Evolutionary conservation across 192 early-diverging fungal species (phyloP).

Genomic region (Backusella westeae): DNA sequence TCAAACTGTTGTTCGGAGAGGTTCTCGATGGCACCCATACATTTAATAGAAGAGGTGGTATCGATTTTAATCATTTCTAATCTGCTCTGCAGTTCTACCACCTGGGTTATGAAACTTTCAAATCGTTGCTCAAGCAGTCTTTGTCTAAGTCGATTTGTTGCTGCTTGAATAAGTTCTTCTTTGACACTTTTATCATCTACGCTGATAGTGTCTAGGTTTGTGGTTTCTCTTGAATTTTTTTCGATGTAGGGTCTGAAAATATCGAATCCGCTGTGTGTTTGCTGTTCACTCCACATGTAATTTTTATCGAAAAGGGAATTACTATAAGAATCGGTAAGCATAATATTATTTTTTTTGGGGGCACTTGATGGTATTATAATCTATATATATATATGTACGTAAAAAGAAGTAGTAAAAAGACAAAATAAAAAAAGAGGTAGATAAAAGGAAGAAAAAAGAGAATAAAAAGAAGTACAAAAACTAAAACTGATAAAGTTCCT

Average conservation of each 20-base stretch:
- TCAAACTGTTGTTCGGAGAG: neutral
- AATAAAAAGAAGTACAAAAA: neutral
- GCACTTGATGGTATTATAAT: neutral
- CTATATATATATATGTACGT: neutral
- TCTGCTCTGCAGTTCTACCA: constrained; percentile 4
- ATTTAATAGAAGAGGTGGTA: neutral
- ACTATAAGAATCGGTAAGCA: neutral
- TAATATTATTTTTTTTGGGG: neutral
- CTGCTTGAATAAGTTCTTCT: neutral
- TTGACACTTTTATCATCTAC: neutral
- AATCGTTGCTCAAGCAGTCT: neutral
- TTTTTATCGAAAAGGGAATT: neutral
- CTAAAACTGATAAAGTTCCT: neutral
- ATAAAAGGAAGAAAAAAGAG: neutral
- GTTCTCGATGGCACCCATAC: neutral
- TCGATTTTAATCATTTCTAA: constrained; percentile 10
- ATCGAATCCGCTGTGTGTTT: neutral
- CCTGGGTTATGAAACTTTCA: neutral
- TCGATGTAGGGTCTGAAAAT: neutral
- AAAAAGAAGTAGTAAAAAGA: neutral
- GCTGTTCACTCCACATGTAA: neutral
- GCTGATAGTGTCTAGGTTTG: neutral
- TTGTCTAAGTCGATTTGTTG: constrained; percentile 6
- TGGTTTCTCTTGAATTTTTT: neutral
- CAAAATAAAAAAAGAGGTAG: neutral